A percentile compares a stretch with the other conserved stretches of the same genome.
These are phyloP conservation scores for Chrysoporthe deuterocubensis DNA, from an alignment of 2,329 filamentous ascomycete genomes.

Conservation along the genomic window DNA sequence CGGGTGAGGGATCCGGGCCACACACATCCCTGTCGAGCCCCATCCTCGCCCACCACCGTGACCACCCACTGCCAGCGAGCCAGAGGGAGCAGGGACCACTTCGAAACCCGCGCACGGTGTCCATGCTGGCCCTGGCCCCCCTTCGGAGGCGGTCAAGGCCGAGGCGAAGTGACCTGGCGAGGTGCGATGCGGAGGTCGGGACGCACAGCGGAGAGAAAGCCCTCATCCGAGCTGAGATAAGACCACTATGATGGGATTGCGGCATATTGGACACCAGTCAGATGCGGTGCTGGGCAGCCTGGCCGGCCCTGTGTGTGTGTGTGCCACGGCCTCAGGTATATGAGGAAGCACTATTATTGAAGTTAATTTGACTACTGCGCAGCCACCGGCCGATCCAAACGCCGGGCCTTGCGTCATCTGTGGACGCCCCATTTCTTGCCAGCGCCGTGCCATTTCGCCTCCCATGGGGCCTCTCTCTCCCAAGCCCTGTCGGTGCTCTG, in stretches of 20 bases:
- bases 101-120: constrained; percentile 21
- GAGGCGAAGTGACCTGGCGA: constrained; percentile 9
- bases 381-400: neutral
- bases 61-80: constrained; percentile 6
- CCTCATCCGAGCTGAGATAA: neutral
- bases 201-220: neutral
- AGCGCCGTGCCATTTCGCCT: neutral
- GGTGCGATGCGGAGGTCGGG: neutral
- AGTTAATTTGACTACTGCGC: neutral
- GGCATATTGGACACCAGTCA: neutral
- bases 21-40: constrained; percentile 11
- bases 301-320: too few relatives aligned
- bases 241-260: neutral
- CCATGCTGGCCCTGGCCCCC: constrained; percentile 10
- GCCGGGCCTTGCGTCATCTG: neutral
- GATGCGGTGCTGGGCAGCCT: neutral
- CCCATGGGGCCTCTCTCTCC: neutral
- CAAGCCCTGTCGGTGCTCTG: neutral
- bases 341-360: neutral
- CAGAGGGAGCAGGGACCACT: constrained; percentile 4
- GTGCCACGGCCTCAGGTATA: too few relatives aligned
- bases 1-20: constrained; percentile 6
- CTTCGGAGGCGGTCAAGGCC: constrained; percentile 17
- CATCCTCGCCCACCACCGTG: neutral
- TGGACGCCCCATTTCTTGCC: neutral